Evolutionary conservation across 768 basidiomycete genomes (phyloP).

Genomic region (Chalciporus pseudorubinellus): DNA sequence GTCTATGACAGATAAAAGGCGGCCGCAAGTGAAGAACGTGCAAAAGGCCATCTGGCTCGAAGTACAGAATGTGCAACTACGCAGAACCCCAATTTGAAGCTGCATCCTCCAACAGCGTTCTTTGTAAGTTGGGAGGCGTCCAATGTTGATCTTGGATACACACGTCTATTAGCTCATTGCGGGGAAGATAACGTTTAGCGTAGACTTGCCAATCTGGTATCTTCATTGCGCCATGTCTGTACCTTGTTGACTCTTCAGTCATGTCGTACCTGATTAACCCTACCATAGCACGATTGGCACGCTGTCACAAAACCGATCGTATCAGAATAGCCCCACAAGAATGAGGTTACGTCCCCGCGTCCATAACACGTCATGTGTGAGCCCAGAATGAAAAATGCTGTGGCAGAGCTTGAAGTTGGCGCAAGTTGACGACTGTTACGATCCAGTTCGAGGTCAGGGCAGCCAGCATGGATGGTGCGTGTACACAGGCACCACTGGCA

Average conservation of each 20-base stretch:
- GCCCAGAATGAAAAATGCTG: neutral
- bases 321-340: neutral
- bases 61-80: neutral
- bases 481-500: no score
- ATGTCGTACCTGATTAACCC: slow-evolving; percentile 9
- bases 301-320: neutral
- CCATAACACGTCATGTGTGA: neutral
- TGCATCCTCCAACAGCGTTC: neutral
- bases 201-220: slow-evolving; percentile 15
- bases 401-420: neutral
- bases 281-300: neutral
- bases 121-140: neutral
- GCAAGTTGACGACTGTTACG: neutral
- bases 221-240: slow-evolving; percentile 12
- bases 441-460: neutral
- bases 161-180: slow-evolving; percentile 23
- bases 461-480: slow-evolving; percentile 2
- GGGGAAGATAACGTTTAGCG: slow-evolving; percentile 23
- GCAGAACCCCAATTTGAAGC: no score
- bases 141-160: slow-evolving; percentile 14
- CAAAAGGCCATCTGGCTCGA: slow-evolving; percentile 3
- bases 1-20: slow-evolving; percentile 9
- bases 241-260: slow-evolving; percentile 11
- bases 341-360: no score
- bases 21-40: slow-evolving; percentile 11